Conservation (phyloP, 2,329 filamentous ascomycete genomes). For the Fusarium oligoseptatum region DNA sequence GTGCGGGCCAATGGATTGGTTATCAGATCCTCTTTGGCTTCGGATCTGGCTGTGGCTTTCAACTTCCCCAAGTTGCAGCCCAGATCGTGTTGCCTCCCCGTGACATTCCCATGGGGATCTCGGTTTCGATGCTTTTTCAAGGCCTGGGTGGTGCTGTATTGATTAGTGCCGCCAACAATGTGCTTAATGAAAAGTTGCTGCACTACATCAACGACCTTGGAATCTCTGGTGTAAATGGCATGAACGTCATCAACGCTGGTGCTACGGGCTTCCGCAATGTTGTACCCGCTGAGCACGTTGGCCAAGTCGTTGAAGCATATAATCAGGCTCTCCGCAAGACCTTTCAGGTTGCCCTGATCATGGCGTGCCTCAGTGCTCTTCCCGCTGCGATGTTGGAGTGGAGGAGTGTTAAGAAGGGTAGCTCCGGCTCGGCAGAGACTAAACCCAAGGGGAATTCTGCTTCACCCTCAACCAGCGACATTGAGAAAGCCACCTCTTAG, state of each 20-base stretch:
- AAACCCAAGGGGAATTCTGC: not conserved
- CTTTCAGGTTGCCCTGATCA: conserved; percentile 71
- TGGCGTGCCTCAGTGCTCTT: conserved; percentile 51
- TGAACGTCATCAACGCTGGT: conserved; percentile 11
- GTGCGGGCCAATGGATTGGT: conserved; percentile 39
- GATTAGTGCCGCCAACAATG: not conserved
- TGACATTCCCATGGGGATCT: conserved; percentile 11
- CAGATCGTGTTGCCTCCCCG: not conserved
- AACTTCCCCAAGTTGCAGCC: conserved; percentile 8
- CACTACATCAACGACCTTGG: not conserved
- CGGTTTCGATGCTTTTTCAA: conserved; percentile 1
- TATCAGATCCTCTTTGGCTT: conserved; percentile 56
- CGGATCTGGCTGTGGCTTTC: conserved; percentile 5
- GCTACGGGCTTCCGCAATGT: conserved; percentile 14
- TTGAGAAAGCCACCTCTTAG: not conserved
- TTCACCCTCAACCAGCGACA: not conserved
- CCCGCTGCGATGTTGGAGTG: conserved; percentile 26
- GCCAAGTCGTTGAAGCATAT: conserved; percentile 60
- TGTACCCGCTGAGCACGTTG: conserved; percentile 4
- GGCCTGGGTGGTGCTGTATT: not conserved
- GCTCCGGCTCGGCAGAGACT: not conserved
- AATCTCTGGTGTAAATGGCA: conserved; percentile 27
- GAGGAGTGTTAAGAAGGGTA: conserved; percentile 22
- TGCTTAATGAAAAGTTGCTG: not conserved
- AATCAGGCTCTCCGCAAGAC: conserved; percentile 70